phyloP scores from a whole-genome alignment of 140 eudicot species.

The Anethum foeniculum region DNA sequence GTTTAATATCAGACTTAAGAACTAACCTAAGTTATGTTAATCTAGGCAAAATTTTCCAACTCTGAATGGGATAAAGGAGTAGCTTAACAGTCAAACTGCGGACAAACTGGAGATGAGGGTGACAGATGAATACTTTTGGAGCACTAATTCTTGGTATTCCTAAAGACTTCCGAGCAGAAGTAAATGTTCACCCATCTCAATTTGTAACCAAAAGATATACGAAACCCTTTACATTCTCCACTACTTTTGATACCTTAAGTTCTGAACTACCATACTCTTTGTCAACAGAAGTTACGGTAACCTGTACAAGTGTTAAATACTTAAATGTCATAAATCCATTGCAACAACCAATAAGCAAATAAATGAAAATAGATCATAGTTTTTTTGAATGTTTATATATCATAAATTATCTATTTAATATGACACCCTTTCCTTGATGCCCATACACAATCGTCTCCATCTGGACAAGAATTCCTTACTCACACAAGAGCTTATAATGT shows the following conservation, averaged over 20 bases:
- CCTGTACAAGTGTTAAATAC: too few species aligned
- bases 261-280: slow-evolving; percentile 81
- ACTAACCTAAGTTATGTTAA: neutral
- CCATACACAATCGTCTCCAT: slow-evolving; percentile 99
- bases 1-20: neutral
- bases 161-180: neutral
- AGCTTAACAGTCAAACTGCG: too few species aligned
- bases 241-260: slow-evolving; percentile 70
- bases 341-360: neutral
- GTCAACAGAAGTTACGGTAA: slow-evolving; percentile 66
- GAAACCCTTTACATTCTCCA: slow-evolving; percentile 63
- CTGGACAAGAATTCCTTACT: slow-evolving; percentile 90
- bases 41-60: too few species aligned
- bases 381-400: neutral
- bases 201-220: slow-evolving; percentile 74
- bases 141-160: neutral
- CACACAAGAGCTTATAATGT: slow-evolving; percentile 68
- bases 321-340: neutral
- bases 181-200: slow-evolving; percentile 6
- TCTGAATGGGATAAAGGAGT: neutral
- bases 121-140: neutral
- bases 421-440: slow-evolving; percentile 80
- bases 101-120: neutral
- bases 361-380: neutral
- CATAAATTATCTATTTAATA: slow-evolving; percentile 44